phyloP scores from a whole-genome alignment of 768 basidiomycete species.

The Mycena belliarum region DNA sequence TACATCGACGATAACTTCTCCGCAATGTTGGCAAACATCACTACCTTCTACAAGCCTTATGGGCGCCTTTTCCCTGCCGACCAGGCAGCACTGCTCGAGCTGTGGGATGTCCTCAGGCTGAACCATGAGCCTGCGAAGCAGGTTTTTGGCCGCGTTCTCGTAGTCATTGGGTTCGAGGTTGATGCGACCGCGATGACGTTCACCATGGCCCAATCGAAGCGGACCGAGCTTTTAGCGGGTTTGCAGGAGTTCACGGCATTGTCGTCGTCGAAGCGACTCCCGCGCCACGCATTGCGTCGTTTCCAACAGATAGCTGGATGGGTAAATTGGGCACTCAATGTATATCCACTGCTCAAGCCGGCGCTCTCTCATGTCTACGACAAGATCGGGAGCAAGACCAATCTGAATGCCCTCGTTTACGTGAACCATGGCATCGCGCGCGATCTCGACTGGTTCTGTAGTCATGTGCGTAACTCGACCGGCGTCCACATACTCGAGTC shows the following conservation, averaged over 20 bases:
- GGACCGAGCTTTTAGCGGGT: not conserved
- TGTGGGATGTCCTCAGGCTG: slow-evolving; percentile 34
- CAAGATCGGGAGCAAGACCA: slow-evolving; percentile 28
- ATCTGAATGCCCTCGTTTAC: not conserved
- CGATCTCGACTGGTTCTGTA: not conserved
- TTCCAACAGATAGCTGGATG: slow-evolving; percentile 29
- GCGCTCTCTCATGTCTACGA: slow-evolving; percentile 28
- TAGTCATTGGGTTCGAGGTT: slow-evolving; percentile 32
- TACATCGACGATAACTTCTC: not conserved
- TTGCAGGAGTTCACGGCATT: not conserved
- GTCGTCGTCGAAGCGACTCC: not conserved
- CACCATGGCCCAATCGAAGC: slow-evolving; percentile 4
- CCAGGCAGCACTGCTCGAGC: slow-evolving; percentile 29
- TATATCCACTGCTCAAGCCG: slow-evolving; percentile 29
- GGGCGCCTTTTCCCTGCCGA: slow-evolving; percentile 17
- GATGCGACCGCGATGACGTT: slow-evolving; percentile 14
- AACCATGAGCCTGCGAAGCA: slow-evolving; percentile 35
- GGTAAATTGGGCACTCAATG: slow-evolving; percentile 36
- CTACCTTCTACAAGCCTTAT: slow-evolving; percentile 14
- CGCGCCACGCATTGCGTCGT: not conserved
- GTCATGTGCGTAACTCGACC: not conserved
- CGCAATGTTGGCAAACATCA: not conserved
- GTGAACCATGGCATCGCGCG: not conserved
- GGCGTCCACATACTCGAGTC: not conserved
- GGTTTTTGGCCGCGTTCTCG: slow-evolving; percentile 19